Percentiles rank a stretch among this genome's conserved stretches.
Evolutionary conservation across 2,329 filamentous ascomycete species (phyloP).

Genomic region (Ophiocordyceps australis): DNA sequence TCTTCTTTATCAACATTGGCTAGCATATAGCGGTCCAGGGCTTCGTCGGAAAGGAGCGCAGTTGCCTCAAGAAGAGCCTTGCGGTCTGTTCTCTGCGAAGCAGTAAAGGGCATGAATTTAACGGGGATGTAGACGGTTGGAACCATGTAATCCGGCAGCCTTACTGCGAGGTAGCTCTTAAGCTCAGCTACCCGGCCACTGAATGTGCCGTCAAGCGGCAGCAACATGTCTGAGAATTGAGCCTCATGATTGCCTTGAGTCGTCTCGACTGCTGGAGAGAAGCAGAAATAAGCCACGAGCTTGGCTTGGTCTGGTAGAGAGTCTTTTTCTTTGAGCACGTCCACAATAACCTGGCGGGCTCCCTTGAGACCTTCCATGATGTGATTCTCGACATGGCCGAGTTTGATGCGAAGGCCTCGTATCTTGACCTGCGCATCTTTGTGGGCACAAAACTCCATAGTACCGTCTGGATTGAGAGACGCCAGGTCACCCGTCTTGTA

Average conservation of each 20-base stretch:
- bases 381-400: too few relatives aligned
- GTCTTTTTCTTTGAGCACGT: not conserved
- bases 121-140: not conserved
- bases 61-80: not conserved
- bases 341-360: too few relatives aligned
- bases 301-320: not conserved
- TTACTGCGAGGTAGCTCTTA: not conserved
- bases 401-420: too few relatives aligned
- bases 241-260: too few relatives aligned
- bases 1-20: not conserved
- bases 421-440: too few relatives aligned
- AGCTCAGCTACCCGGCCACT: not conserved
- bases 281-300: not conserved
- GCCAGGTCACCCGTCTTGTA: conserved; percentile 1
- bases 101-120: not conserved
- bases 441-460: not conserved
- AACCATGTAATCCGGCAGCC: conserved; percentile 1
- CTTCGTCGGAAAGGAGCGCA: not conserved
- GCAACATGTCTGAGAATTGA: not conserved
- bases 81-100: not conserved
- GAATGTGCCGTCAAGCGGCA: not conserved
- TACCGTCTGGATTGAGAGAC: not conserved
- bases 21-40: not conserved
- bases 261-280: not conserved
- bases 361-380: too few relatives aligned